Evolutionary conservation across 768 basidiomycete genomes (phyloP), one percentile per base, ranked within the genome.

Genomic region (Tephrocybe sp.): DNA sequence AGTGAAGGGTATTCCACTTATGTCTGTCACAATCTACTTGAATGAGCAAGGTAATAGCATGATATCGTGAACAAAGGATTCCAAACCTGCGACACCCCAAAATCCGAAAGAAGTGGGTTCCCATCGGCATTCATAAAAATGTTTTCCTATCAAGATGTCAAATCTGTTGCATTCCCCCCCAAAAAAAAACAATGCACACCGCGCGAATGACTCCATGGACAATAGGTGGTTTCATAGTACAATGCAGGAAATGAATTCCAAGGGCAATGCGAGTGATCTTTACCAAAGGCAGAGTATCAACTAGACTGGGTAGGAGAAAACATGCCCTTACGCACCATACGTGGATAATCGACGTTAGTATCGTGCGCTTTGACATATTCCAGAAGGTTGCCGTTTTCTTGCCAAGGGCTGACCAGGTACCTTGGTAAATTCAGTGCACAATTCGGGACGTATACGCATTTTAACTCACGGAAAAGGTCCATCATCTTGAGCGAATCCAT

Each of bases 341-440:
- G 59, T 26, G 58, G 35, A 52, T 81, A 76, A 53, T 82, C 69
- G n/a, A 75, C 66, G 30, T 44, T 30, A 30, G 54, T 50, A 17
- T 75, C 72, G 41, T 70, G 63, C 8, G 60, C 62, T 44, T 71
- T 73, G 34, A 79, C 72, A 55, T 78, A 83, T 14, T 68, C 69
- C 41, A 79, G 58, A 13, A 74, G 75, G 39, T 72, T 76, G 32
- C 81, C 81, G 45, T 81, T 73, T 20, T 65, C 62, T 61, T 77
- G 77, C 81, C 80, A 83, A 19, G 80, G 81, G 56, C 76, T 80
- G 35, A 83, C 73, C 66, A 83, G 78, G 54, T 77, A 82, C 31
- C 80, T 80, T 47, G 30, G 40, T 17, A 33, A 36, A 4, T 14
- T 13, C 35, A 26, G 26, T 14, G 10, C 19, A 17, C 43, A 7